Evolutionary conservation across 192 early-diverging fungal genomes (phyloP).

Genomic region (Phlyctochytrium bullatum): DNA sequence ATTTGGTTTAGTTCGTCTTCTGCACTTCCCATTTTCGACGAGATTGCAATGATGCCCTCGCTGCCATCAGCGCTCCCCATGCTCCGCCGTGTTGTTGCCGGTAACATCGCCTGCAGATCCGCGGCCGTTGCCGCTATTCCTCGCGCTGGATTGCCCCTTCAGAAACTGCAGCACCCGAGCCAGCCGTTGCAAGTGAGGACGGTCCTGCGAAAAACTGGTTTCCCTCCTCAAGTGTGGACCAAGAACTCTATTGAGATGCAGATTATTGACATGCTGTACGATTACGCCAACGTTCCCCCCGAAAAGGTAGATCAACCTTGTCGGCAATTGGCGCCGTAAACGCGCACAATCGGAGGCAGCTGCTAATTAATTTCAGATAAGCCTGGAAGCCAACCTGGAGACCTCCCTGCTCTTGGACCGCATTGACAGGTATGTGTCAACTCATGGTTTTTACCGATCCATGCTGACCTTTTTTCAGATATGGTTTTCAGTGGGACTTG

Average conservation of each 20-base stretch:
- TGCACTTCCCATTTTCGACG: no score
- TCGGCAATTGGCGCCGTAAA: background rate
- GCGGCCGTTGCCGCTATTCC: no score
- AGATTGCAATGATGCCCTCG: no score
- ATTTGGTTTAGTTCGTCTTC: no score
- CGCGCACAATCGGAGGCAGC: background rate
- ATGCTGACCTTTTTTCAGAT: slow-evolving; percentile 15
- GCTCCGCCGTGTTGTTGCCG: no score
- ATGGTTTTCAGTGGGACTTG: slow-evolving; percentile 15
- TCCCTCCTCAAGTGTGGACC: slow-evolving; percentile 22
- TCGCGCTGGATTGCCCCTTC: no score
- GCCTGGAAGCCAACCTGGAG: slow-evolving; percentile 27
- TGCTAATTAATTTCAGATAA: slow-evolving; percentile 15
- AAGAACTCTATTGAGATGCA: slow-evolving; percentile 26
- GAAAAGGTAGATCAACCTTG: slow-evolving; percentile 18
- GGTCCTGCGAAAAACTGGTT: slow-evolving; percentile 16
- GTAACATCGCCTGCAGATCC: no score
- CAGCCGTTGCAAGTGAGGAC: no score
- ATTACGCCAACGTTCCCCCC: slow-evolving; percentile 28
- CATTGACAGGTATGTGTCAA: slow-evolving; percentile 21
- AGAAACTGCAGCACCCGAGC: no score
- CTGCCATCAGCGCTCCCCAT: no score
- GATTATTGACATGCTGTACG: slow-evolving; percentile 33
- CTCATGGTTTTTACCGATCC: slow-evolving; percentile 12
- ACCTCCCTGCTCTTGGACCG: slow-evolving; percentile 19